phyloP scores from a whole-genome alignment of 495 filamentous ascomycete genomes.

The Pseudoneurospora amorphoporcata region DNA sequence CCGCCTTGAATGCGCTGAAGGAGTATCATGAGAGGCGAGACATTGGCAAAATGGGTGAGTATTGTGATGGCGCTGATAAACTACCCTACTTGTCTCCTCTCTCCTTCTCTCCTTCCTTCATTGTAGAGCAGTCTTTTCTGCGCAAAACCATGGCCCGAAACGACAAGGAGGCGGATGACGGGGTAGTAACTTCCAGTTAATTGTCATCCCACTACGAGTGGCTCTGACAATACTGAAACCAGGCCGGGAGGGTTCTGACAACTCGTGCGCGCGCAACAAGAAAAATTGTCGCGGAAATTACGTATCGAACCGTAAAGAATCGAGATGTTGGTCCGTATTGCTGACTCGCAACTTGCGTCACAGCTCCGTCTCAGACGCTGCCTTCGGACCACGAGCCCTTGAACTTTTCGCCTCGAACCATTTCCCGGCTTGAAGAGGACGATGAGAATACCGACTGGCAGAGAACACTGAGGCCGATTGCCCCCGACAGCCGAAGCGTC shows the following conservation, averaged over 20 bases:
- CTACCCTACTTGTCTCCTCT: not conserved
- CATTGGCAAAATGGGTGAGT: conserved; percentile 28
- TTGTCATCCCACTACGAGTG: not conserved
- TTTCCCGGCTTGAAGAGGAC: conserved; percentile 31
- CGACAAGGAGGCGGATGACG: not conserved
- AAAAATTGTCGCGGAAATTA: not conserved
- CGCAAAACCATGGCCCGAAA: not conserved
- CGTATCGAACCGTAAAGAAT: not conserved
- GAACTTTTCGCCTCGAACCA: conserved; percentile 34
- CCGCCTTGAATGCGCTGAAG: not conserved
- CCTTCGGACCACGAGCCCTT: conserved; percentile 38
- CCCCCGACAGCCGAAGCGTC: conserved; percentile 25
- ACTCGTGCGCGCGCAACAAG: not conserved
- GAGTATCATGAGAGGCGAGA: conserved; percentile 21
- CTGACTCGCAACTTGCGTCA: conserved; percentile 16
- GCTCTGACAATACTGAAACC: not conserved
- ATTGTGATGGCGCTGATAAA: not conserved
- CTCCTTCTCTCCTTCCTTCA: not conserved
- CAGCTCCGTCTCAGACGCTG: conserved; percentile 45
- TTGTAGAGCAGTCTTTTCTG: not conserved
- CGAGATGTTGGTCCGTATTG: not conserved
- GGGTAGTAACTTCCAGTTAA: not conserved
- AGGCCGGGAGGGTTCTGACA: not conserved
- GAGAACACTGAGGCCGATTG: conserved; percentile 30
- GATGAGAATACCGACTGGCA: conserved; percentile 34